Evolutionary conservation across 169 alveolate species (phyloP), one percentile per base, ranked within the genome.

Genomic region (Eimeria falciformis): DNA sequence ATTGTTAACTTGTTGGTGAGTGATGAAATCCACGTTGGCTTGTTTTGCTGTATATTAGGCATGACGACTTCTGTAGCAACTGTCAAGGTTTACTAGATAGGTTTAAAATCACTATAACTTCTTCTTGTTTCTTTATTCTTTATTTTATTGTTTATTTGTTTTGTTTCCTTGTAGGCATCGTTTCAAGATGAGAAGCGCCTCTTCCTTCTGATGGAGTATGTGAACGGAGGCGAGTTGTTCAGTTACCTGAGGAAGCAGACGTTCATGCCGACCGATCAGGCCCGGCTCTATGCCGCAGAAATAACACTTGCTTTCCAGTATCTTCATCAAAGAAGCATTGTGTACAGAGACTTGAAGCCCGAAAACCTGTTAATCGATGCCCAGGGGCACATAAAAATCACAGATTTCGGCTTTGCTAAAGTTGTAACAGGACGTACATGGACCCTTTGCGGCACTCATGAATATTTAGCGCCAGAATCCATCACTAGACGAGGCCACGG

Each of bases 401-500:
- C 99, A 0, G 99, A 99, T 92, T 99, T 99, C 96, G 99, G 99
- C 21, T 98, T 98, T 93, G 99, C 99, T 18, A 98, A 98, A 95
- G 98, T 97, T 11, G 99, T 98, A 12, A 98, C 96, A 83, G 97
- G 97, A n/a, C 96, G 99, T 79, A 98, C 99, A 11, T 98, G 95
- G 92, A 99, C 99, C n/a, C 96, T 98, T 53, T 98, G 99, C 84
- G 99, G 99, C 1, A 98, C 99, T 33, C 99, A 99, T 43, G 99
- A 98, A 93, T 99, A 99, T 95, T 95, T 99, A 47, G 99, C 99
- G 3, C 99, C 99, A 3, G 99, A 99, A 94, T 66, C 79, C 23
- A 47, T 75, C 65, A 53, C 69, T 1, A 27, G 69, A 14, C 77
- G 79, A 43, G 94, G 94, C 7, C 96, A 96, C 94, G 96, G 97